A percentile compares a stretch with the other conserved stretches of the same genome.
These are phyloP conservation scores for Fusarium sp. DNA, from an alignment of 2,329 filamentous ascomycete species.

Conservation along the genomic window DNA sequence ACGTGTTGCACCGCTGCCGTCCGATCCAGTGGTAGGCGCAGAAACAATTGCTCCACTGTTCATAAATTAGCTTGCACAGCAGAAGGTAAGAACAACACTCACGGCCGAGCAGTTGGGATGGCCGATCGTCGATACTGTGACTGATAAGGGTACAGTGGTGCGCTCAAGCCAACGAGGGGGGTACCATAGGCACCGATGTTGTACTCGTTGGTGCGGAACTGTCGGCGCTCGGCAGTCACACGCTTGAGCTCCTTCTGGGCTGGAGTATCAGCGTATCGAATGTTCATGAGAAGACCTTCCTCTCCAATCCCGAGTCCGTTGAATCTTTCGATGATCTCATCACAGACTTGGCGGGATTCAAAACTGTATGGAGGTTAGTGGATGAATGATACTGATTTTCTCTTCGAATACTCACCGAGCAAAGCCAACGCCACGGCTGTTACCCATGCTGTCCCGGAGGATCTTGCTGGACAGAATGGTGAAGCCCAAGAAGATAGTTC, in stretches of 20 bases:
- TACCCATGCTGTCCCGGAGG: slow-evolving; percentile 90
- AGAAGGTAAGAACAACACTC: slow-evolving; percentile 23
- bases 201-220: slow-evolving; percentile 97
- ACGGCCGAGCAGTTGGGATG: slow-evolving; percentile 50
- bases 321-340: slow-evolving; percentile 89
- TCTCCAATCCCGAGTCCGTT: slow-evolving; percentile 84
- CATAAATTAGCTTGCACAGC: slow-evolving; percentile 14
- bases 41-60: slow-evolving; percentile 24
- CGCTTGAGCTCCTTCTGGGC: slow-evolving; percentile 98
- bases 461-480: slow-evolving; percentile 95
- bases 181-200: slow-evolving; percentile 81
- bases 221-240: slow-evolving; percentile 93
- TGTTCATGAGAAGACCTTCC: slow-evolving; percentile 88
- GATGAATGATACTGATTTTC: neutral
- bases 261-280: slow-evolving; percentile 96
- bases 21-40: slow-evolving; percentile 18
- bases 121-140: slow-evolving; percentile 56
- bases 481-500: slow-evolving; percentile 83
- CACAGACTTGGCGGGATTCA: slow-evolving; percentile 89
- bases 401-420: slow-evolving; percentile 77
- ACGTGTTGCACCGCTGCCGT: slow-evolving; percentile 41
- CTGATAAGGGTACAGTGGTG: slow-evolving; percentile 56
- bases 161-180: slow-evolving; percentile 70
- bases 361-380: slow-evolving; percentile 74
- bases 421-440: slow-evolving; percentile 97